Percentiles rank a stretch among this genome's conserved stretches.
Evolutionary conservation across 352 stramenopile species (phyloP).

Genomic region (Pythium insidiosum): DNA sequence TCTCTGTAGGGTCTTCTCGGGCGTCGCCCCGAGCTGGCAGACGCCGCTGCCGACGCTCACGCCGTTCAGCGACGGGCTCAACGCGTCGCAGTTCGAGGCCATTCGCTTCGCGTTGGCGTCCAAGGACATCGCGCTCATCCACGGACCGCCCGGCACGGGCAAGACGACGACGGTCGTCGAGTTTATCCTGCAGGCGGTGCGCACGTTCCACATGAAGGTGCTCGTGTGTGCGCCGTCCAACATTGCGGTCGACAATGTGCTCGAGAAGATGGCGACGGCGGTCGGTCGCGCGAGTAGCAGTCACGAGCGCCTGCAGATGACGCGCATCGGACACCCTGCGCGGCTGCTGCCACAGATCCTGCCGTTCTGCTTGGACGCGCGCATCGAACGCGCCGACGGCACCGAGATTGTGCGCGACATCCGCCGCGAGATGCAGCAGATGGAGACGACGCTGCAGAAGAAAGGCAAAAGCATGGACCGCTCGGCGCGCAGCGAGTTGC

Average conservation of each 20-base stretch:
- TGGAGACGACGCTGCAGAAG: constrained; percentile 51
- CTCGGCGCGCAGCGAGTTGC: constrained; percentile 33
- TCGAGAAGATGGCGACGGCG: constrained; percentile 86
- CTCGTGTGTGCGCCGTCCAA: constrained; percentile 97
- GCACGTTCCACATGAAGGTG: constrained; percentile 78
- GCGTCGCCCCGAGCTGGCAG: constrained; percentile 35
- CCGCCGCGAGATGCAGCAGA: constrained; percentile 80
- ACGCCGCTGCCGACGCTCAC: constrained; percentile 35
- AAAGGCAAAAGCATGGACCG: constrained; percentile 48
- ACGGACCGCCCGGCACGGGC: constrained; percentile 90
- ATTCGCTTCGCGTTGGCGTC: constrained; percentile 79
- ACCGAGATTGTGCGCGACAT: constrained; percentile 96
- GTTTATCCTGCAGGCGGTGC: constrained; percentile 92
- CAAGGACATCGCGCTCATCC: constrained; percentile 87
- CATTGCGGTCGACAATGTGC: constrained; percentile 97
- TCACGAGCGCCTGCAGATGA: constrained; percentile 35
- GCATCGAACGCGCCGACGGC: constrained; percentile 88
- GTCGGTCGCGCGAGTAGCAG: too few species aligned
- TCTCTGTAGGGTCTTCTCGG: constrained; percentile 39
- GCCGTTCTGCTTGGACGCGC: constrained; percentile 91
- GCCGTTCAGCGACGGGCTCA: constrained; percentile 46
- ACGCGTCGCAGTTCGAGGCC: constrained; percentile 67
- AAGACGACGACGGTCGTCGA: constrained; percentile 98
- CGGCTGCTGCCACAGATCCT: constrained; percentile 88
- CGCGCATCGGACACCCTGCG: constrained; percentile 92